A percentile compares a stretch with the other conserved stretches of the same genome.
These are phyloP conservation scores for Oehlia diaphana DNA, from an alignment of 192 early-diverging fungal genomes.

Conservation along the genomic window DNA sequence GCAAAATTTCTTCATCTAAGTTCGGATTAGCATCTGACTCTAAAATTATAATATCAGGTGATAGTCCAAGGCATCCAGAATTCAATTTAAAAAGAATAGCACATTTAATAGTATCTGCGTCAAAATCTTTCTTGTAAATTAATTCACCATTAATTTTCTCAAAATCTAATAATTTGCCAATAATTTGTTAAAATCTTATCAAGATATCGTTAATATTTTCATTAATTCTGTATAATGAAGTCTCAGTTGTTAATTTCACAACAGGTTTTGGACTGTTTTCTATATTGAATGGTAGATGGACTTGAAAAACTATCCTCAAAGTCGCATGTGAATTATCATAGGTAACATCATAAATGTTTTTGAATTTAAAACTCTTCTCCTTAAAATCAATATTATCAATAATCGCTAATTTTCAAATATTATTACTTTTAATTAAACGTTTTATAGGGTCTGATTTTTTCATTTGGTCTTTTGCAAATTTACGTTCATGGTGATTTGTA, in stretches of 20 bases:
- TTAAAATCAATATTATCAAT: conserved; percentile 15
- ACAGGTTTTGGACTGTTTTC: neutral
- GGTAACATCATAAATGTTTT: neutral
- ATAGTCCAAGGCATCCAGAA: neutral
- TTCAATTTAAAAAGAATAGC: neutral
- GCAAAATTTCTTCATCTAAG: conserved; percentile 3
- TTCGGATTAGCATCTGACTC: neutral
- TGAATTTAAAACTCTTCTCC: neutral
- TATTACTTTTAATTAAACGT: neutral
- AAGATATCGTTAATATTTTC: too few species aligned
- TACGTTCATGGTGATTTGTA: neutral
- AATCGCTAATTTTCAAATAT: neutral
- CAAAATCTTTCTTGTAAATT: neutral
- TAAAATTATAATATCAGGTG: conserved; percentile 9
- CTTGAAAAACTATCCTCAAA: neutral
- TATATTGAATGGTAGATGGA: neutral
- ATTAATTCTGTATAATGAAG: neutral
- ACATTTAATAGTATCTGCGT: neutral
- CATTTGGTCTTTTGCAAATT: neutral
- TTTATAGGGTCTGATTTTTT: neutral
- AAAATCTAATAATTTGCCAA: too few species aligned
- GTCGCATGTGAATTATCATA: neutral
- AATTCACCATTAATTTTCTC: too few species aligned
- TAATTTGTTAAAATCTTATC: too few species aligned
- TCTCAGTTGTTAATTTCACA: neutral